Base-by-base conservation (phyloP, 1,284 basidiomycete genomes). In the Somion occarium region DNA sequence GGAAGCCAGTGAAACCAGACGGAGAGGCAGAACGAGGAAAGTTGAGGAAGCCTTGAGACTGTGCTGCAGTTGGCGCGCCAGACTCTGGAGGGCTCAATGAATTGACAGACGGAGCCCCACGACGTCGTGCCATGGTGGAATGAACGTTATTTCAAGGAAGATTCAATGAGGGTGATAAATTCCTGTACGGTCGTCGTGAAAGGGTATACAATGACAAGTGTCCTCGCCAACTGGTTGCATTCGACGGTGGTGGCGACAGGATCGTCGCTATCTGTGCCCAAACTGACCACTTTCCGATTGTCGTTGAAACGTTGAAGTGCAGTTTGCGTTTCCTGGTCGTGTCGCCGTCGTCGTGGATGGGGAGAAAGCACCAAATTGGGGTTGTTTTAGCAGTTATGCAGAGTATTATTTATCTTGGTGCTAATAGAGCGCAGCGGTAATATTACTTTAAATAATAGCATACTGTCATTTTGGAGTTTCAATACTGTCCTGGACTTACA, bases 21-120 rank as follows among this genome's bases (percentile, higher is more conserved):
- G 66, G 66, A 22, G 66, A 68, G 11, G 56, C 57, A 38, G 64
- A 66, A 46, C 66, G 66, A n/a, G 64, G 57, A 19, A 57, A 52
- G 46, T 55, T 52, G 19, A 59, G 50, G n/a, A 60, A 55, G 53
- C 59, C 60, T 7, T 7, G 30, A 25, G 64, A 60, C 5, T 60
- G 58, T 12, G 62, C 18, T 5, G 42, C 50, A 5, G 60, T 56
- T 3, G 61, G 55, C 1, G 57, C 52, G 18, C 53, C 56, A 13
- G 56, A 20, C 9, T 64, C 63, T 19, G 64, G 62, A 9, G 65
- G 65, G 47, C 64, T 63, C 50, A 67, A 52, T 19, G 61, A 60
- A 54, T 62, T 65, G 46, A 60, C 52, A 51, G 57, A 55, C 46
- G 57, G 57, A 44, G 53, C 55, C 44, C 56, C 61, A 42, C 62